A percentile compares a stretch with the other conserved stretches of the same genome.
Conservation (phyloP, 192 early-diverging fungal genomes). For the Blastocladiella britannica region DNA sequence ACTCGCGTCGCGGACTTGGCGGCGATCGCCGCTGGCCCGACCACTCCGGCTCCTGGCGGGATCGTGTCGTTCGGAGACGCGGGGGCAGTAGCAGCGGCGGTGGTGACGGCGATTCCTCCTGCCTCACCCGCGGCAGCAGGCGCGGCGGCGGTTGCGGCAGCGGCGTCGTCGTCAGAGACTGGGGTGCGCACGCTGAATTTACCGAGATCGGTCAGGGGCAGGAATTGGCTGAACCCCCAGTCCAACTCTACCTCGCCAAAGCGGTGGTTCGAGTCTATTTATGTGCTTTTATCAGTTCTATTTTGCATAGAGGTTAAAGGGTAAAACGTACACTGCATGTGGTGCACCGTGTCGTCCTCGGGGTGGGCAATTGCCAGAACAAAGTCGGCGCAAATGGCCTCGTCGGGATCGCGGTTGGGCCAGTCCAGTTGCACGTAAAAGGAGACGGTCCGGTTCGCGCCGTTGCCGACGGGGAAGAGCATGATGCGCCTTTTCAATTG, state of each 20-base stretch:
- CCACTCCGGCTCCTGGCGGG: too few relatives aligned
- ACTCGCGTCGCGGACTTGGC: too few relatives aligned
- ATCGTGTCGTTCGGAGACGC: too few relatives aligned
- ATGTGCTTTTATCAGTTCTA: too few relatives aligned
- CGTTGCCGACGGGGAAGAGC: not conserved
- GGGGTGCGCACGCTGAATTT: slow-evolving; percentile 21
- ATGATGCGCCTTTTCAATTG: not conserved
- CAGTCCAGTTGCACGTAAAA: not conserved
- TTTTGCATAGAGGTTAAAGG: too few relatives aligned
- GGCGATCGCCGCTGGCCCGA: too few relatives aligned
- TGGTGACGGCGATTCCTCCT: too few relatives aligned
- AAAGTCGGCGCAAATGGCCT: not conserved
- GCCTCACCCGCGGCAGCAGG: too few relatives aligned
- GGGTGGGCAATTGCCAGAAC: not conserved
- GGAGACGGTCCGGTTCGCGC: not conserved
- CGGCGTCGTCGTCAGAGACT: too few relatives aligned
- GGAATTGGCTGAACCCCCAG: slow-evolving; percentile 85
- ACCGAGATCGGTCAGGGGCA: slow-evolving; percentile 26
- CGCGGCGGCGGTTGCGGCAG: too few relatives aligned
- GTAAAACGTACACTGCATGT: slow-evolving; percentile 10
- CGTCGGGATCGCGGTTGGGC: not conserved
- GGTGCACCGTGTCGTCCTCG: not conserved
- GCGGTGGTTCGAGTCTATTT: slow-evolving; percentile 60
- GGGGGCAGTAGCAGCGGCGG: too few relatives aligned
- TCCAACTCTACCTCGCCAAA: slow-evolving; percentile 63